Evolutionary conservation across 2,329 filamentous ascomycete genomes (phyloP).

Genomic region (Aspergillus pseudotamarii): DNA sequence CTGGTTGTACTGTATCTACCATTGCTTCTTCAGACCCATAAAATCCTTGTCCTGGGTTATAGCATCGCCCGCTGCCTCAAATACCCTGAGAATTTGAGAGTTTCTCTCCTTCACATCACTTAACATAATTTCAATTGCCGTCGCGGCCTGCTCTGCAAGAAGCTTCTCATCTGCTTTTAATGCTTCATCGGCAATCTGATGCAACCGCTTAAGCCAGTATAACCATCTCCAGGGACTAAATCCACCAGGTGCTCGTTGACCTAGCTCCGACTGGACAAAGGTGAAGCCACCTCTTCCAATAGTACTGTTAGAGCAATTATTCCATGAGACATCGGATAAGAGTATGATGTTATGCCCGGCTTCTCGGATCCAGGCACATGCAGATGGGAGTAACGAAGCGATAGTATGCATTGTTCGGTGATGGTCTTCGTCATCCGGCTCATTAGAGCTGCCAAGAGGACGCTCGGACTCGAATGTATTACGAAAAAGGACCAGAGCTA

Average conservation of each 20-base stretch:
- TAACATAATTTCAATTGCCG: conserved; percentile 26
- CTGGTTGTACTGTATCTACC: conserved; percentile 3
- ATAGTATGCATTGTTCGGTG: conserved; percentile 10
- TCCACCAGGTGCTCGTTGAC: conserved; percentile 24
- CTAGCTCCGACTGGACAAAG: conserved; percentile 27
- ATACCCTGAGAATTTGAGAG: conserved; percentile 20
- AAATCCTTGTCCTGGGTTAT: conserved; percentile 4
- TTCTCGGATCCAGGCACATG: conserved; percentile 21
- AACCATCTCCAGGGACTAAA: conserved; percentile 30
- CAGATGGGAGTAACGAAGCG: conserved; percentile 23
- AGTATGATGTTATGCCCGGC: conserved; percentile 22
- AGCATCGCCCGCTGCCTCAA: conserved; percentile 6
- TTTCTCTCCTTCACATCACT: conserved; percentile 17
- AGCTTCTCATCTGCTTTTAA: conserved; percentile 18
- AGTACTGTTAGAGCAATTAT: conserved; percentile 19
- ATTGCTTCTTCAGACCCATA: not conserved
- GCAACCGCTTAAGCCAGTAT: conserved; percentile 31
- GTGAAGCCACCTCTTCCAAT: conserved; percentile 20
- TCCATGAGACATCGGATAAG: conserved; percentile 25
- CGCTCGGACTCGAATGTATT: conserved; percentile 19
- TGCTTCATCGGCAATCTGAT: conserved; percentile 26
- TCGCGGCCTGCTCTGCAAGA: conserved; percentile 22
- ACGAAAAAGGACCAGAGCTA: conserved; percentile 24
- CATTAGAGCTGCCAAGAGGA: conserved; percentile 18
- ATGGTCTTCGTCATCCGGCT: conserved; percentile 21